Percentiles rank a stretch among this genome's conserved stretches.
Conservation (phyloP, 1,284 basidiomycete species). For the Ustilago shanxiensis region DNA sequence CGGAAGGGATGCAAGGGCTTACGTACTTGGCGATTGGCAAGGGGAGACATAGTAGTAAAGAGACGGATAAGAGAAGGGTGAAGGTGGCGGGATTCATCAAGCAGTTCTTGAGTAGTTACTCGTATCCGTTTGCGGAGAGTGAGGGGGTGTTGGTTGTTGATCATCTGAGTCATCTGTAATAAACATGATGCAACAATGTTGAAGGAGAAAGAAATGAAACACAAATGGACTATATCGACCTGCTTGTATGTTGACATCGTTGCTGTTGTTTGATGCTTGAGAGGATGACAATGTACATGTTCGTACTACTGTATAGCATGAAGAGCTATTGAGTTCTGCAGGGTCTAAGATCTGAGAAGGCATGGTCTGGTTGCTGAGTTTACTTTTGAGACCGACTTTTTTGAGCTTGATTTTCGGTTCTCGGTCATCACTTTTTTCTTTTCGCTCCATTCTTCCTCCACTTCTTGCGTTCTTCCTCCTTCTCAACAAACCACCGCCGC, state of each 20-base stretch:
- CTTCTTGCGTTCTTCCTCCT: not conserved
- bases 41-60: constrained; percentile 92
- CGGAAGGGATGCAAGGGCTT: constrained; percentile 81
- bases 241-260: too few species aligned
- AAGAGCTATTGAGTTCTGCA: not conserved
- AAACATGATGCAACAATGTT: not conserved
- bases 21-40: constrained; percentile 89
- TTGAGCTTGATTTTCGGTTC: not conserved
- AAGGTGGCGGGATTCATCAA: constrained; percentile 86
- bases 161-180: constrained; percentile 69
- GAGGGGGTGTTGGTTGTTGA: constrained; percentile 91
- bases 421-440: not conserved
- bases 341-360: not conserved
- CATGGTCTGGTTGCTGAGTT: not conserved
- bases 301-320: too few species aligned
- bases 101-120: constrained; percentile 90
- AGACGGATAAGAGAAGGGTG: constrained; percentile 82
- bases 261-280: not conserved
- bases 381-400: not conserved
- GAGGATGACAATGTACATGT: too few species aligned
- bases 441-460: not conserved
- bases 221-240: constrained; percentile 21
- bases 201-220: not conserved
- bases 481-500: not conserved
- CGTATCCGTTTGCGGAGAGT: constrained; percentile 86